Base-by-base conservation (phyloP, 345 rosid genomes). In the Hibiscus mutabilis region DNA sequence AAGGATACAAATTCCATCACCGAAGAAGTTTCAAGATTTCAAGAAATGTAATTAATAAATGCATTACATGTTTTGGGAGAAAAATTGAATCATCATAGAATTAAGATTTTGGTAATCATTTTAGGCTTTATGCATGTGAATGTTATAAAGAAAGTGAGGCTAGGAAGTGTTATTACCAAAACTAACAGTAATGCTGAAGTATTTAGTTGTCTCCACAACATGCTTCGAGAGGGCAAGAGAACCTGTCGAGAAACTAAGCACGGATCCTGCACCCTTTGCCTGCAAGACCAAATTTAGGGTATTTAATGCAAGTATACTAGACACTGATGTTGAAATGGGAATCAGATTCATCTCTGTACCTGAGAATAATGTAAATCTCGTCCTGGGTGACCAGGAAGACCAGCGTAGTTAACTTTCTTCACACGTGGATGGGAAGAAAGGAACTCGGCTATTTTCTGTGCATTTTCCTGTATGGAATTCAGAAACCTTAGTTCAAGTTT, bases 231-330 rank as follows among this genome's bases (percentile, higher is more conserved):
- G 88, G 0, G 88, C 86, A 33, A 90, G 52, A 2, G 99, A 92
- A 73, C 98, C 97, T n/a, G 99, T 92, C 70, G 88, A 56, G 78
- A 92, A 92, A 84, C 99, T 92, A 37, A 95, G 84, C 79, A 95
- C 97, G 8, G 98, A 90, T 42, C 99, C 97, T 59, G 98, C 96
- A 76, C 99, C 99, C 73, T 81, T 89, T 59, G 98, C 92, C 99
- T 95, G 84, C 78, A 80, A 78, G 25, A 69, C 55, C 6, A 24
- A 66, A 51, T 19, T 63, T 33, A 51, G 22, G 58, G 13, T 27
- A 5, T 58, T 4, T 42, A 68, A 46, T 70, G 59, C 60, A 57
- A 46, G 37, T 29, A 62, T 29, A n/a, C 47, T 21, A 64, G 13
- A 31, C 31, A 10, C 11, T 2, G 15, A 40, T 22, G 21, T 33